A percentile compares a stretch with the other conserved stretches of the same genome.
Conservation (phyloP, 441 rosid genomes). For the Populus hybrid region DNA sequence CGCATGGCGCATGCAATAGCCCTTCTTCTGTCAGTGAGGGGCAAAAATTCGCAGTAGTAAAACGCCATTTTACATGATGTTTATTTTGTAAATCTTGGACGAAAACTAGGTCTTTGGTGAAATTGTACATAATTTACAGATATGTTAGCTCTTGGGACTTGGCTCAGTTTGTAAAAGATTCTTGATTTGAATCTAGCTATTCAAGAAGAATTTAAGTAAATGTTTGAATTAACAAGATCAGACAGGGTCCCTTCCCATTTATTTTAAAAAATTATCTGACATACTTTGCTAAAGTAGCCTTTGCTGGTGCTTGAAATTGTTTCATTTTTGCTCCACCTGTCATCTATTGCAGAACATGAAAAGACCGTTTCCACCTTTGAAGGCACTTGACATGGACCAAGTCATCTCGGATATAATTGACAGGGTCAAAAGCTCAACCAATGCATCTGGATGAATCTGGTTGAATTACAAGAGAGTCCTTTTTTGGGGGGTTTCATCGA, state of each 20-base stretch:
- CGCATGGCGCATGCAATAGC: background rate
- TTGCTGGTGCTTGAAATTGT: no score
- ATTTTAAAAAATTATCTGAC: background rate
- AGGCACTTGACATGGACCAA: constrained; percentile 67
- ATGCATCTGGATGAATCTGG: constrained; percentile 2
- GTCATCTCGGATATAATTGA: constrained; percentile 50
- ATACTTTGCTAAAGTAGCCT: background rate
- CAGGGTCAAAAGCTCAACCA: constrained; percentile 40
- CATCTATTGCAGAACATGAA: constrained; percentile 55
- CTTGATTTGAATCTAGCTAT: background rate
- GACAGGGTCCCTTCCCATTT: background rate
- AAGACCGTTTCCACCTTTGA: constrained; percentile 75
- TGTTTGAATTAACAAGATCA: background rate
- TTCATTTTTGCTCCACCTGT: no score
- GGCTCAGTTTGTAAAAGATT: background rate
- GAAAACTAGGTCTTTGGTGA: background rate
- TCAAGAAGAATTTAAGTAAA: background rate
- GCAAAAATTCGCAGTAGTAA: background rate
- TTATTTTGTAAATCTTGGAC: background rate
- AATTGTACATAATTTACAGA: background rate
- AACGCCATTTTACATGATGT: background rate
- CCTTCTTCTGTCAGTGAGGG: background rate
- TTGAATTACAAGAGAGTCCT: background rate
- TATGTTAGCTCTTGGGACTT: background rate
- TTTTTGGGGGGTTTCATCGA: background rate